Base-by-base conservation (phyloP, 805 yeast species). In the Candida palmyrensis region DNA sequence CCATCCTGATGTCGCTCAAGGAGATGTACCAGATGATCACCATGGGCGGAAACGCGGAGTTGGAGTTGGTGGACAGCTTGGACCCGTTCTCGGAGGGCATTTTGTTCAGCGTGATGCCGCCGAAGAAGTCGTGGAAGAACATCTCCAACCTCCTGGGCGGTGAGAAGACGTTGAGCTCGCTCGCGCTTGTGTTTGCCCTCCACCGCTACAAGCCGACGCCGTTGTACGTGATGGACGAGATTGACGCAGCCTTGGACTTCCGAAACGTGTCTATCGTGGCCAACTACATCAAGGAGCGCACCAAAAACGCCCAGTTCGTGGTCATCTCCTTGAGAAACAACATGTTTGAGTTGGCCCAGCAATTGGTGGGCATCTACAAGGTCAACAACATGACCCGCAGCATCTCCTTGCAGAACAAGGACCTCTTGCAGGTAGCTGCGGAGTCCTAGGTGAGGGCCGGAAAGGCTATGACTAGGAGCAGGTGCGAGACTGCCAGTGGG, bases 11-110 rank as follows among this genome's bases (percentile, higher is more conserved):
- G 53, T 84, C 95, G 5, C 71, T 92, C 43, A 92, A 90, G 55
- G 96, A 87, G 48, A 89, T 92, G 97, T 92, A 92, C 50, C 95
- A 89, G 51, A 85, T 92, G 94, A 92, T 92, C 40, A 92, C 98
- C 1, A 88, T 90, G 94, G 98, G 98, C 18, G 99, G 99, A 21
- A 92, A 90, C 63, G 99, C 99, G 0, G 98, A 92, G 55, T 68
- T 92, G 22, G 99, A 92, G 55, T 70, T 90, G 28, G 97, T 88
- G 13, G 98, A 92, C 52, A 82, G 95, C 40, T 71, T 90, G 52
- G 97, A 92, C 59, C 98, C 98, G n/a, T 92, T 92, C 50, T 79
- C 96, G 1, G 98, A 92, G 60, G 99, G 99, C 20, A 89, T 92
- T 24, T 64, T 89, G 26, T 92, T 92, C 57, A 84, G 96, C 57